These are phyloP conservation scores for Carex scoparia DNA, from an alignment of 176 grass and related monocot genomes.

Conservation along the genomic window DNA sequence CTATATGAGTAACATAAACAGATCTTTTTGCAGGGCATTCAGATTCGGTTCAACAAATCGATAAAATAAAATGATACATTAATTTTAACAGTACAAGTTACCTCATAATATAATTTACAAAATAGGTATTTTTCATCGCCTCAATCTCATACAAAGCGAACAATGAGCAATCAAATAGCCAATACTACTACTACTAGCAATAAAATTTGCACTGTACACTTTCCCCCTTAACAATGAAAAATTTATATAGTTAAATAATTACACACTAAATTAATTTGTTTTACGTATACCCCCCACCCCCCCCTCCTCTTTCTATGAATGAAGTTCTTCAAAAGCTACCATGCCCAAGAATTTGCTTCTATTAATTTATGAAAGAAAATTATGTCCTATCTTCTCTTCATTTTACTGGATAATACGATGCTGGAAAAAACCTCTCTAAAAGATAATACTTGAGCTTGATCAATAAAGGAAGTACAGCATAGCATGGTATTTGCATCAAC, in stretches of 20 bases:
- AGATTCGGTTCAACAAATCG: neutral
- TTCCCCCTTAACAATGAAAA: conserved; percentile 15
- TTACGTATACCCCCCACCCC: neutral
- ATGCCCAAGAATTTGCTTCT: conserved; percentile 19
- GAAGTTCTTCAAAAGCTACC: conserved; percentile 18
- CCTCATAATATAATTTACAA: neutral
- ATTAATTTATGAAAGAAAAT: neutral
- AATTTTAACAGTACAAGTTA: neutral
- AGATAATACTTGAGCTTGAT: conserved; percentile 63
- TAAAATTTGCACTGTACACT: conserved; percentile 18
- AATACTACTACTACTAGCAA: conserved; percentile 5
- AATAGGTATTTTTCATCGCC: neutral
- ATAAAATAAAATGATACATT: neutral
- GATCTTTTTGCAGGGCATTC: neutral
- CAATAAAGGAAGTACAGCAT: conserved; percentile 54
- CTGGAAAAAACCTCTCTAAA: conserved; percentile 53
- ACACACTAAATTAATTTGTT: conserved; percentile 6
- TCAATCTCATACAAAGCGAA: neutral
- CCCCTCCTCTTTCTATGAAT: conserved; percentile 3
- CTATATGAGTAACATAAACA: neutral
- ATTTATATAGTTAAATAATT: conserved; percentile 5
- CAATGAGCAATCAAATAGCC: conserved; percentile 15
- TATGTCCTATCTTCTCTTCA: conserved; percentile 16
- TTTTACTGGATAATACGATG: conserved; percentile 19
- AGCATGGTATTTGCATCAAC: conserved; percentile 83